Evolutionary conservation across 2,329 filamentous ascomycete species (phyloP).

Genomic region (Diaporthe ilicicola): DNA sequence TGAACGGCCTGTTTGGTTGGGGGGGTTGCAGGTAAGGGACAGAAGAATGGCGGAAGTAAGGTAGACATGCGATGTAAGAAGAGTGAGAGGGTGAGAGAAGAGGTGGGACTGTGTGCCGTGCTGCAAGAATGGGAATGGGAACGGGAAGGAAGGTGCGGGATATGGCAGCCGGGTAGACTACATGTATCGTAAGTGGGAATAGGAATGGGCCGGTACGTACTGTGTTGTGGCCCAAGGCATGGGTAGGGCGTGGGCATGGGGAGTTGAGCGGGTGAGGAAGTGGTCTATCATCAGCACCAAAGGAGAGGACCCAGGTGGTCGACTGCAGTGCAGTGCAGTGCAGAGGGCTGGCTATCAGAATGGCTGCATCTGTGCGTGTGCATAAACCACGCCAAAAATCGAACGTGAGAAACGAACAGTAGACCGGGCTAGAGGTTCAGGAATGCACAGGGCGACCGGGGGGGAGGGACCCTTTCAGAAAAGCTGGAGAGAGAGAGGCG

Average conservation of each 20-base stretch:
- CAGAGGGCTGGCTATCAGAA: conserved; percentile 14
- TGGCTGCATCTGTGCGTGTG: conserved; percentile 17
- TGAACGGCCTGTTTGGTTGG: background rate
- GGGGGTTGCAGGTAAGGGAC: background rate
- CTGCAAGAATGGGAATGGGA: conserved; percentile 17
- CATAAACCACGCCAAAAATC: conserved; percentile 9
- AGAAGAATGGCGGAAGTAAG: background rate
- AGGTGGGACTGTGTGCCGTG: conserved; percentile 1
- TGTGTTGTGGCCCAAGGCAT: background rate
- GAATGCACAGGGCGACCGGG: conserved; percentile 1
- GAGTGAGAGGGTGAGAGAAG: background rate
- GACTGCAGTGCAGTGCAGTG: background rate
- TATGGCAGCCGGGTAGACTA: conserved; percentile 12
- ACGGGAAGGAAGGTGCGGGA: conserved; percentile 22
- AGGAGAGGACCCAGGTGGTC: background rate
- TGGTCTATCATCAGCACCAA: background rate
- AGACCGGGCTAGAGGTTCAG: background rate
- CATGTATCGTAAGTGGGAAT: conserved; percentile 15
- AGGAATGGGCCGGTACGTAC: conserved; percentile 22
- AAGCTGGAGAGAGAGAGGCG: conserved; percentile 19
- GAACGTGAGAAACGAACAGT: background rate
- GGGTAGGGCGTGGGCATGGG: conserved; percentile 10
- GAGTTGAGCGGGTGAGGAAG: background rate
- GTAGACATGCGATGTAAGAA: background rate
- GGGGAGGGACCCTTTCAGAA: conserved; percentile 1